These are phyloP conservation scores for Rhexocercosporidium sp. DNA, from an alignment of 2,329 filamentous ascomycete genomes.

Conservation along the genomic window DNA sequence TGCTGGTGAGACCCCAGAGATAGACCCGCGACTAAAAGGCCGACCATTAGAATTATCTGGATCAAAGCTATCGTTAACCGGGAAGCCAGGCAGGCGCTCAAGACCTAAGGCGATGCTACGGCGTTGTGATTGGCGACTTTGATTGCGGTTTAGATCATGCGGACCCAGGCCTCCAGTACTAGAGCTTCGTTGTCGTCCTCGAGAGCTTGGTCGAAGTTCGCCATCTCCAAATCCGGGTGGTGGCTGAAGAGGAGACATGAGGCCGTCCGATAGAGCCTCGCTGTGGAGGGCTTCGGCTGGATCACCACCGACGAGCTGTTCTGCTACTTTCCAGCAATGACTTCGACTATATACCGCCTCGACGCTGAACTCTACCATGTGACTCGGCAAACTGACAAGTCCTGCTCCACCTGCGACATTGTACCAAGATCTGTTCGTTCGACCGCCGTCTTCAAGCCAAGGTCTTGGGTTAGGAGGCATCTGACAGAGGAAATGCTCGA, in stretches of 20 bases:
- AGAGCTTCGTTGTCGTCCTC: constrained; percentile 23
- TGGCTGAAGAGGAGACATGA: constrained; percentile 35
- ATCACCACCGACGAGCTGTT: constrained; percentile 54
- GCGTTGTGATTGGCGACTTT: constrained; percentile 28
- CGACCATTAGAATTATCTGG: neutral
- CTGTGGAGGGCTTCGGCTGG: neutral
- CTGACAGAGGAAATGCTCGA: constrained; percentile 84
- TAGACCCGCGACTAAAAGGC: constrained; percentile 6
- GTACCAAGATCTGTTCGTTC: constrained; percentile 74
- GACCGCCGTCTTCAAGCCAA: constrained; percentile 68
- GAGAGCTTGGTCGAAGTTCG: constrained; percentile 27
- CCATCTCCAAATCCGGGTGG: constrained; percentile 36
- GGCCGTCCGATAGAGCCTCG: neutral
- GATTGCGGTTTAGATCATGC: neutral
- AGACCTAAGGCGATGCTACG: constrained; percentile 40
- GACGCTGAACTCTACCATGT: constrained; percentile 65
- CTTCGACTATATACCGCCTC: constrained; percentile 72
- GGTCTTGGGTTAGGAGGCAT: constrained; percentile 74
- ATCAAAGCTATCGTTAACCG: constrained; percentile 14
- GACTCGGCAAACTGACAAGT: constrained; percentile 65
- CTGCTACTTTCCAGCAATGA: constrained; percentile 71
- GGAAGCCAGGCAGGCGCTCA: constrained; percentile 36
- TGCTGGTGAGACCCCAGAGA: constrained; percentile 1
- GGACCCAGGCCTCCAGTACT: constrained; percentile 5
- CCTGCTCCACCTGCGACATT: constrained; percentile 70